Evolutionary conservation across 495 filamentous ascomycete species (phyloP).

Genomic region (Aspergillus indologenus): DNA sequence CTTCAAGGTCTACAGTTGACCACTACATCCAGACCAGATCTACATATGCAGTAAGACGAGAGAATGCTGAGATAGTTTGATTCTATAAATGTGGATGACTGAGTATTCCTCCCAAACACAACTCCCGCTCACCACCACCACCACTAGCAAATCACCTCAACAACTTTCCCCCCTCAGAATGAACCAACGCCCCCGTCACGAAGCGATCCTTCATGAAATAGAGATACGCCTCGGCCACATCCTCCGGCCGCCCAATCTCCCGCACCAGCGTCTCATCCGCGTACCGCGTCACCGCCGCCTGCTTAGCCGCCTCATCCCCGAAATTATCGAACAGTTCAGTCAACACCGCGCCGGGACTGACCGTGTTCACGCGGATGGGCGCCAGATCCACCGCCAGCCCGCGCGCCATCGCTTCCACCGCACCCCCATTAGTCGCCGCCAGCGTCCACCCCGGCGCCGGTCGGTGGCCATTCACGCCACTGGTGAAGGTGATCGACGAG

Average conservation of each 20-base stretch:
- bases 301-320: slow-evolving; percentile 20
- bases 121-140: no score
- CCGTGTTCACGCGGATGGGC: slow-evolving; percentile 59
- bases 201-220: slow-evolving; percentile 61
- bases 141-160: no score
- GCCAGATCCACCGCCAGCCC: slow-evolving; percentile 56
- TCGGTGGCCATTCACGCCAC: slow-evolving; percentile 43
- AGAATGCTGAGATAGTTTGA: no score
- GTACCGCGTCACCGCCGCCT: slow-evolving; percentile 23
- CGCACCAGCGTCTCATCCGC: slow-evolving; percentile 37
- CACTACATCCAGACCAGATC: no score
- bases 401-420: slow-evolving; percentile 41
- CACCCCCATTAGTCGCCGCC: slow-evolving; percentile 33
- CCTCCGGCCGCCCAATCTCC: slow-evolving; percentile 47
- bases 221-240: slow-evolving; percentile 63
- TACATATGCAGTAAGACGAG: no score
- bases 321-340: slow-evolving; percentile 49
- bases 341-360: slow-evolving; percentile 52
- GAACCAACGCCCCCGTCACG: slow-evolving; percentile 39
- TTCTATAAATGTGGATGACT: no score
- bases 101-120: no score
- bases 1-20: no score
- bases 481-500: slow-evolving; percentile 55
- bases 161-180: background rate
- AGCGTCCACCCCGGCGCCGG: slow-evolving; percentile 45